These are phyloP conservation scores for Floccularia luteovirens DNA, from an alignment of 768 basidiomycete species.

Conservation along the genomic window DNA sequence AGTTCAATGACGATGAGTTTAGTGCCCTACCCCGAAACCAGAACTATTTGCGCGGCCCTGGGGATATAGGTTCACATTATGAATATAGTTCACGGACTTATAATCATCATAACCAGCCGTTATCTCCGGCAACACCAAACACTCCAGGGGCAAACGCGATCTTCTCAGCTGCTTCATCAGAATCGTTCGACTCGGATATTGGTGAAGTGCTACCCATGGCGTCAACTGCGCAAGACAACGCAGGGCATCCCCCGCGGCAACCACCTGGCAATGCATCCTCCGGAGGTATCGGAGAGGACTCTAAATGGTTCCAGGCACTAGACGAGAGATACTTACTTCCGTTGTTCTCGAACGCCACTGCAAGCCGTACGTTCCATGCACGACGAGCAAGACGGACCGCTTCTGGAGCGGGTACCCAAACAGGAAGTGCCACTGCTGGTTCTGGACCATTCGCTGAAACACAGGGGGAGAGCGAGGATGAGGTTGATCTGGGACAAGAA, in stretches of 20 bases:
- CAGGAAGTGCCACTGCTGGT: constrained; percentile 16
- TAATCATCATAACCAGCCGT: constrained; percentile 47
- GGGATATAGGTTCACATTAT: constrained; percentile 53
- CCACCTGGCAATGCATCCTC: constrained; percentile 9
- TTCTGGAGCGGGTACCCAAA: constrained; percentile 22
- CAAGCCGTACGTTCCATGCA: constrained; percentile 81
- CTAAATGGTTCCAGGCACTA: constrained; percentile 92
- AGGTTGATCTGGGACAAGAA: constrained; percentile 29
- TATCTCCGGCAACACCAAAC: constrained; percentile 12
- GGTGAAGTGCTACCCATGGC: constrained; percentile 75
- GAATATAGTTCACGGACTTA: constrained; percentile 30
- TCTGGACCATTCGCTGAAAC: constrained; percentile 23
- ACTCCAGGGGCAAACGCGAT: constrained; percentile 21
- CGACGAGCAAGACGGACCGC: constrained; percentile 51
- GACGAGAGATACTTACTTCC: constrained; percentile 94
- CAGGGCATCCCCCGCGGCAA: constrained; percentile 10
- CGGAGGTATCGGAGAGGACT: constrained; percentile 50
- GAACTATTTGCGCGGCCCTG: constrained; percentile 19
- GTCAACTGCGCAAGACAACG: constrained; percentile 29
- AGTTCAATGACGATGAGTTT: constrained; percentile 36
- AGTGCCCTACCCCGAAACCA: constrained; percentile 22
- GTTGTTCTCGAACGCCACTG: constrained; percentile 88
- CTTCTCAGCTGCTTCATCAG: constrained; percentile 69
- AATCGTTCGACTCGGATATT: constrained; percentile 76
- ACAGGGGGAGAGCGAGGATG: constrained; percentile 33